A percentile compares a stretch with the other conserved stretches of the same genome.
These are phyloP conservation scores for Prosopis cineraria DNA, from an alignment of 306 rosid species.

Conservation along the genomic window DNA sequence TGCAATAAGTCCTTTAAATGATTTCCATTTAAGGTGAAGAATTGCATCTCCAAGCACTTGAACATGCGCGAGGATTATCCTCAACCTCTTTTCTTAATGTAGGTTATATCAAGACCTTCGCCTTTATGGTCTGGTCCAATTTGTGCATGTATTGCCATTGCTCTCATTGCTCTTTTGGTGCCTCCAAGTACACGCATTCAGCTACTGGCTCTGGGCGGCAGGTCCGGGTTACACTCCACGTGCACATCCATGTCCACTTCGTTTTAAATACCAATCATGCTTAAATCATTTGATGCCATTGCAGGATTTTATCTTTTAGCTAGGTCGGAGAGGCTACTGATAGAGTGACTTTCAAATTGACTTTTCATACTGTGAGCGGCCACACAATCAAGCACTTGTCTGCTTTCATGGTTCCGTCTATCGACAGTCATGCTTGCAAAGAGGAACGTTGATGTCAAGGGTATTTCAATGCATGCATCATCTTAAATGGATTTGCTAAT, in stretches of 20 bases:
- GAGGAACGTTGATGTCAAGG: constrained; percentile 65
- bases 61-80: constrained; percentile 19
- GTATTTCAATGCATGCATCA: constrained; percentile 42
- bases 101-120: constrained; percentile 91
- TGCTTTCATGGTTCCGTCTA: constrained; percentile 87
- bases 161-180: constrained; percentile 79
- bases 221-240: constrained; percentile 45
- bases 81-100: neutral
- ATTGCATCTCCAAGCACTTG: neutral
- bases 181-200: constrained; percentile 95
- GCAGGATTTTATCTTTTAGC: constrained; percentile 86
- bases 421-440: constrained; percentile 91
- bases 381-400: constrained; percentile 91
- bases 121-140: constrained; percentile 82
- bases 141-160: constrained; percentile 77
- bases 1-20: neutral
- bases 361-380: constrained; percentile 81
- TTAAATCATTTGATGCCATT: constrained; percentile 15
- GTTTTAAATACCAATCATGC: constrained; percentile 7
- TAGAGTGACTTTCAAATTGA: constrained; percentile 59
- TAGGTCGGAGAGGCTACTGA: constrained; percentile 85
- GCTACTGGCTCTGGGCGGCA: constrained; percentile 97
- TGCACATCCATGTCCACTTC: neutral
- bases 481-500: constrained; percentile 9
- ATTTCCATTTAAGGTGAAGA: constrained; percentile 16